Evolutionary conservation across 345 rosid genomes (phyloP).

Genomic region (Brassica nigra): DNA sequence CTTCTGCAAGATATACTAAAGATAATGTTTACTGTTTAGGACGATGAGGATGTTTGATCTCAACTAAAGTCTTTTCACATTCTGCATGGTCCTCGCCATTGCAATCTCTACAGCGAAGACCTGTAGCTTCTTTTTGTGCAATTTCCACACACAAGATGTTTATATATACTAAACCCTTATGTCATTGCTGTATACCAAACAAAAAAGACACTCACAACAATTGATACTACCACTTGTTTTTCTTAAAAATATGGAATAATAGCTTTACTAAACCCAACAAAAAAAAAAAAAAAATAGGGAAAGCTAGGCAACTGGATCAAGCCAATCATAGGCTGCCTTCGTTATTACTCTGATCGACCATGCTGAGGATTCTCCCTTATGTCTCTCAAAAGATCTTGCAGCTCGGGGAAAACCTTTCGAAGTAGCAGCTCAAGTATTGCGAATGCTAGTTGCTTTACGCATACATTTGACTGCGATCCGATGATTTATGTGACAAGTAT

Average conservation of each 20-base stretch:
- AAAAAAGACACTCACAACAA: too few species aligned
- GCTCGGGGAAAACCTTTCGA: slow-evolving; percentile 82
- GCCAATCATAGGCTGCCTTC: slow-evolving; percentile 19
- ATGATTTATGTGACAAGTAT: slow-evolving; percentile 37
- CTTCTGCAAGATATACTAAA: background rate
- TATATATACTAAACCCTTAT: too few species aligned
- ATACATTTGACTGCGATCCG: slow-evolving; percentile 59
- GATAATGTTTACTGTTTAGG: background rate
- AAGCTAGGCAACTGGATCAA: slow-evolving; percentile 15
- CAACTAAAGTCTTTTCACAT: background rate
- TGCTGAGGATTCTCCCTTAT: slow-evolving; percentile 50
- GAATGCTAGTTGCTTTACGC: slow-evolving; percentile 87
- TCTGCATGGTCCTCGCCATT: background rate
- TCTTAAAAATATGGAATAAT: slow-evolving; percentile 33
- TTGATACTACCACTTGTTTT: background rate
- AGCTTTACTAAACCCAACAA: background rate
- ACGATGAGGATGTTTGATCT: background rate
- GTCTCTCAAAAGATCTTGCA: slow-evolving; percentile 62
- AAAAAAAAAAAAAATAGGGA: background rate
- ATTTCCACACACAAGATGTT: background rate
- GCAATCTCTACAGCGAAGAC: background rate
- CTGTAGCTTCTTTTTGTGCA: background rate
- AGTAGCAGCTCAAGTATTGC: slow-evolving; percentile 68
- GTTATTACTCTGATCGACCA: slow-evolving; percentile 12
- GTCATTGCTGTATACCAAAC: too few species aligned